Percentiles rank a stretch among this genome's conserved stretches.
Evolutionary conservation across 2,329 filamentous ascomycete genomes (phyloP).

Genomic region (Cladosporium sp.): DNA sequence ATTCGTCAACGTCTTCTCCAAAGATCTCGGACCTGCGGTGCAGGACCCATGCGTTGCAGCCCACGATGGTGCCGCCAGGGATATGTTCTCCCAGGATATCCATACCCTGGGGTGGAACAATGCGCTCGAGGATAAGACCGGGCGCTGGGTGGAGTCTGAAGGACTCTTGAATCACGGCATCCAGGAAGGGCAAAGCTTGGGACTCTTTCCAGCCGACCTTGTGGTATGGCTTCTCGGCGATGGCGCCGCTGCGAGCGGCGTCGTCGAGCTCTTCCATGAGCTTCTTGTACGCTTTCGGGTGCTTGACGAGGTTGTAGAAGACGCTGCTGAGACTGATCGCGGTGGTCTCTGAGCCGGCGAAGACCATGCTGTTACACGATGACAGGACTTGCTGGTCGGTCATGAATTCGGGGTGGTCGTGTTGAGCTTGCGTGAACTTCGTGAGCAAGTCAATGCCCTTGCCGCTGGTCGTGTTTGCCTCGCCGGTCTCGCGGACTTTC

Average conservation of each 20-base stretch:
- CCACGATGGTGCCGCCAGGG: conserved; percentile 71
- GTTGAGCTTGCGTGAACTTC: conserved; percentile 70
- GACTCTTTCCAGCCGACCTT: conserved; percentile 70
- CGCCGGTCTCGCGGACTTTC: conserved; percentile 49
- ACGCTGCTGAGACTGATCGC: conserved; percentile 71
- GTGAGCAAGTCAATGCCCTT: conserved; percentile 64
- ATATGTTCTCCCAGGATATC: conserved; percentile 65
- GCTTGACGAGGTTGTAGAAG: conserved; percentile 73
- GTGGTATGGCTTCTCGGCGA: conserved; percentile 50
- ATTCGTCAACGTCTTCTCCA: conserved; percentile 66
- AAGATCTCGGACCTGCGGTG: conserved; percentile 70
- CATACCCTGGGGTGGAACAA: conserved; percentile 66
- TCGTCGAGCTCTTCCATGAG: conserved; percentile 65
- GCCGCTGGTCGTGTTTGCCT: conserved; percentile 38
- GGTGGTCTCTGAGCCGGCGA: conserved; percentile 78
- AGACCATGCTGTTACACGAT: conserved; percentile 70
- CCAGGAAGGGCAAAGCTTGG: conserved; percentile 72
- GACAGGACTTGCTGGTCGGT: conserved; percentile 68
- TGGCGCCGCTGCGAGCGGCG: conserved; percentile 54
- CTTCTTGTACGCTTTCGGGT: conserved; percentile 57
- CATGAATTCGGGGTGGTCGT: conserved; percentile 71
- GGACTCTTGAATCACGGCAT: conserved; percentile 76
- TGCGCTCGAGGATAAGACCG: conserved; percentile 71
- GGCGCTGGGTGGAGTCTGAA: conserved; percentile 75
- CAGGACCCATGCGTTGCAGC: conserved; percentile 74